Evolutionary conservation across 148 eudicot species (phyloP), one percentile per base, ranked within the genome.

Genomic region (Rhododendron mucronatum): DNA sequence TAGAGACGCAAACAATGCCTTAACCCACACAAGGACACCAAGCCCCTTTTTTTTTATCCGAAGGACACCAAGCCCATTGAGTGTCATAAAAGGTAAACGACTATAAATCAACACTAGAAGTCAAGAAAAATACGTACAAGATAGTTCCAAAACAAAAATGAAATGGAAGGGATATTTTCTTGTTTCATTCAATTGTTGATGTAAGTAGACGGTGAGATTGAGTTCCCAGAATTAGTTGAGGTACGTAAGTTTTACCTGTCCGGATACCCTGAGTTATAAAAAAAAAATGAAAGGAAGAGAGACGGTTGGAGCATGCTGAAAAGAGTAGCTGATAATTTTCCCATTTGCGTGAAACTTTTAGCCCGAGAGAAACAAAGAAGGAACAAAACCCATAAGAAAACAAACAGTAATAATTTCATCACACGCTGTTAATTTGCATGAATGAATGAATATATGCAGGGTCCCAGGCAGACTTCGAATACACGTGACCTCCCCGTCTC

Each of bases 401-500:
- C 73, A 86, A 82, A 86, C 77, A 18, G 82, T 57, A 51, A 82
- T 57, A 26, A 59, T 81, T 81, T 11, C 18, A 45, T 41, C 82
- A 57, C 47, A 78, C 74, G 47, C 84, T 39, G 75, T 82, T 74
- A 65, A 71, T 82, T 82, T 82, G 88, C 88, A 86, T 86, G 85
- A 82, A 86, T 41, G 57, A 82, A 53, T 41, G 44, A 41, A 80
- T 14, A 63, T 53, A 57, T 30, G 76, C 76, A 71, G 76, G 73
- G 20, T 30, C 76, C 33, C 74, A 57, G 44, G 21, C 23, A 26
- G 41, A 82, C 78, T 65, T 33, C 44, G 5, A 28, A 23, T 41
- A 83, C 88, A 87, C 88, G 86, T 87, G 88, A 87, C 83, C 76
- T 48, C 3, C 57, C 67, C 86, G 13, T 26, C 82, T 26, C 12